Conservation (phyloP, 148 eudicot species). For the Tetragonia tetragonoides region DNA sequence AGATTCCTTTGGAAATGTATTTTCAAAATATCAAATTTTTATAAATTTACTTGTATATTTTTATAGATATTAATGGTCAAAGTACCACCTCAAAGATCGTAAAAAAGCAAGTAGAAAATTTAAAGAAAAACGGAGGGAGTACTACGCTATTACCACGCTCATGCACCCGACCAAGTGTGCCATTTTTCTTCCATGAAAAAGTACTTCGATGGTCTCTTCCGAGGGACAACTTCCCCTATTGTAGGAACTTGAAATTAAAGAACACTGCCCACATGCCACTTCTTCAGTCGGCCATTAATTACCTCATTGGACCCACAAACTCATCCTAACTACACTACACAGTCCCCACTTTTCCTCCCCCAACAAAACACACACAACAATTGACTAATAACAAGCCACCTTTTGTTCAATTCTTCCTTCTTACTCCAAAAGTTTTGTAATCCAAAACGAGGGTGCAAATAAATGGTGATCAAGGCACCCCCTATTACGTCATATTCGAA, state of each 20-base stretch:
- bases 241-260: constrained; percentile 14
- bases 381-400: too few species aligned
- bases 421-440: not conserved
- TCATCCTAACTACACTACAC: not conserved
- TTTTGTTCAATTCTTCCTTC: not conserved
- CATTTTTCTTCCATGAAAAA: constrained; percentile 12
- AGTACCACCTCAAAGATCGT: too few species aligned
- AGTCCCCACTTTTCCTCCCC: not conserved
- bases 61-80: too few species aligned
- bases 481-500: too few species aligned
- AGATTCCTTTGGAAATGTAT: too few species aligned
- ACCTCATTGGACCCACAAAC: not conserved
- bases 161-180: constrained; percentile 18
- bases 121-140: too few species aligned
- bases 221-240: constrained; percentile 8
- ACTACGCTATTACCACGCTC: not conserved
- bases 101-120: too few species aligned
- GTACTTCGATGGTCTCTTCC: constrained; percentile 7
- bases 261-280: constrained; percentile 10
- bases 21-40: too few species aligned
- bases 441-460: too few species aligned
- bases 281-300: constrained; percentile 20
- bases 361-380: not conserved
- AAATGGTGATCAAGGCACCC: too few species aligned
- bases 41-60: too few species aligned